Evolutionary conservation across 2,329 filamentous ascomycete species (phyloP).

Genomic region (Pseudogymnoascus sp.): DNA sequence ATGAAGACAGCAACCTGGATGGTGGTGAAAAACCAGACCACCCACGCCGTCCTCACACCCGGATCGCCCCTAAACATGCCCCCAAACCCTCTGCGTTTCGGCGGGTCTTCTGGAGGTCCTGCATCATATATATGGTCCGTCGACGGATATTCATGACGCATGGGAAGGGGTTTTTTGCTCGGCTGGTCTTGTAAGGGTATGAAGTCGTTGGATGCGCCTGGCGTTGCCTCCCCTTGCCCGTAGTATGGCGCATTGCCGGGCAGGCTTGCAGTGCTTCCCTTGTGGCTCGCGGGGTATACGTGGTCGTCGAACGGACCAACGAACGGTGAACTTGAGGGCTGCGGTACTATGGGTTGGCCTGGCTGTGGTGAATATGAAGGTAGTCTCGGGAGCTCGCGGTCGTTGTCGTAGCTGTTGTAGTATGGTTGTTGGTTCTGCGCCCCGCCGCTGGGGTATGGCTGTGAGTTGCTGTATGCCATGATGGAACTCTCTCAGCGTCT

Average conservation of each 20-base stretch:
- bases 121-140: constrained; percentile 58
- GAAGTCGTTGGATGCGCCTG: constrained; percentile 37
- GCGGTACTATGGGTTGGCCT: constrained; percentile 22
- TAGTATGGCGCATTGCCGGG: constrained; percentile 49
- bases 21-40: constrained; percentile 71
- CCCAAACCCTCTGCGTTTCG: constrained; percentile 43
- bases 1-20: constrained; percentile 82
- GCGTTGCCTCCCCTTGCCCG: constrained; percentile 34
- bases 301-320: constrained; percentile 61
- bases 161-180: constrained; percentile 25
- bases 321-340: constrained; percentile 45
- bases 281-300: constrained; percentile 43
- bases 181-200: constrained; percentile 49
- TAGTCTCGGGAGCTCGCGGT: constrained; percentile 8
- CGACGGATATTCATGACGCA: constrained; percentile 25
- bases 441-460: constrained; percentile 13
- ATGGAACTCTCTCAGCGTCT: neutral
- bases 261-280: neutral
- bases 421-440: constrained; percentile 15
- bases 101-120: constrained; percentile 27
- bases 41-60: constrained; percentile 52
- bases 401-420: constrained; percentile 12
- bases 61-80: constrained; percentile 40
- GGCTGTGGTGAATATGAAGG: constrained; percentile 10
- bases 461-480: constrained; percentile 3